Evolutionary conservation across 1,139 yeast species (phyloP), one percentile per base, ranked within the genome.

Genomic region (Yamadazyma conglobata): DNA sequence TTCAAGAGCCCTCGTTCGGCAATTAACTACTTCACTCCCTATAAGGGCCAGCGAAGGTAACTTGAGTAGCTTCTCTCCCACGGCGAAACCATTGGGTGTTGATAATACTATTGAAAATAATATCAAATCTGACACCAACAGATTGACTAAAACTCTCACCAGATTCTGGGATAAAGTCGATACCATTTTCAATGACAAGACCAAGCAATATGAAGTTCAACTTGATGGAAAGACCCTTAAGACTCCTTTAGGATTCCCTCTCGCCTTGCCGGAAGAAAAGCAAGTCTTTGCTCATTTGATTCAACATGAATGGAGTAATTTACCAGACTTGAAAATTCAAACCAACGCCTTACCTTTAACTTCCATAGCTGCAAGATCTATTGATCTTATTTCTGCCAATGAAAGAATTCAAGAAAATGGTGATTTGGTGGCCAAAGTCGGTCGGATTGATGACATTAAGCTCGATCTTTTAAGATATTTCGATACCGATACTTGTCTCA

Each of bases 401-500:
- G 46, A 47, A 8, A 46, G 44, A 9, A 29, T 33, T 7, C 54
- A 43, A 4, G 52, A 56, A 2, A 68, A 70, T 36, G 55, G 63
- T 4, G 82, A 79, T 32, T 54, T 71, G 35, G 56, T 68, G 13
- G 72, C 78, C 19, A 79, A 79, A 50, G 71, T 80, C 22, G 86
- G 88, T 7, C 72, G 66, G 40, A 58, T 75, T 29, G 70, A 69
- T 5, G 76, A 72, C 33, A 69, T 83, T 22, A 71, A 74, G 40
- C 52, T 63, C 30, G 70, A 71, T 39, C 53, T 91, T 41, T 62
- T 89, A 47, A 78, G 91, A 35, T 91, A 88, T 52, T 64, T 93
- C 34, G 98, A 91, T 52, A 91, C 98, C 1, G 98, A 91, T 54
- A 88, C 97, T 2, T 65, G 95, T 44, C 68, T 91, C 30, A 87